Conservation (phyloP, 2,329 filamentous ascomycete species). For the Aspergillus novoparasiticus region DNA sequence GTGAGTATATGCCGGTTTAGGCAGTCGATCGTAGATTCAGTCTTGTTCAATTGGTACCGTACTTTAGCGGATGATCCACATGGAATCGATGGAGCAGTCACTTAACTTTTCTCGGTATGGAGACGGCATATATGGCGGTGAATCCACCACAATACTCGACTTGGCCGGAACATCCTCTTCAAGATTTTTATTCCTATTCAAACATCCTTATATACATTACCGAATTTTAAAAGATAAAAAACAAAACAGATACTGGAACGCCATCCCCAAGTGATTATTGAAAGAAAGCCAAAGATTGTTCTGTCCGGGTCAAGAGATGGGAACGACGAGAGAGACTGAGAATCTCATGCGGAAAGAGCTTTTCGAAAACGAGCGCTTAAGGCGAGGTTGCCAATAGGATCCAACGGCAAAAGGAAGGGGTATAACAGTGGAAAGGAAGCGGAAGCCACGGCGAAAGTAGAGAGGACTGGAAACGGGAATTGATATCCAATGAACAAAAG, state of each 20-base stretch:
- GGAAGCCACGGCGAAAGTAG: slow-evolving; percentile 12
- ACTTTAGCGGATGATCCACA: background rate
- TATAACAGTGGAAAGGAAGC: slow-evolving; percentile 18
- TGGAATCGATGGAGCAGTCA: background rate
- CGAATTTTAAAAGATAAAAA: slow-evolving; percentile 1
- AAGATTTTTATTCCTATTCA: slow-evolving; percentile 9
- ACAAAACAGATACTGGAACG: slow-evolving; percentile 4
- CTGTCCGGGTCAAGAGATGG: slow-evolving; percentile 4
- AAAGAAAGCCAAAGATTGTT: slow-evolving; percentile 5
- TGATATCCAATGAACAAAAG: slow-evolving; percentile 9
- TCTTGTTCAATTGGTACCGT: background rate
- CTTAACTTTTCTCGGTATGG: background rate
- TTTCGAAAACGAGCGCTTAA: slow-evolving; percentile 5
- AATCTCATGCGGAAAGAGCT: slow-evolving; percentile 6
- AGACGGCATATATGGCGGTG: background rate
- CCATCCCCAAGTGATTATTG: background rate
- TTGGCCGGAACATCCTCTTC: background rate
- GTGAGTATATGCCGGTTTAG: background rate
- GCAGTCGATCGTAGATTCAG: background rate
- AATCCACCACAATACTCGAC: background rate
- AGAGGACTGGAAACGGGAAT: slow-evolving; percentile 9
- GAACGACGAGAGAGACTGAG: slow-evolving; percentile 3
- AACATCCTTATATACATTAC: slow-evolving; percentile 12
- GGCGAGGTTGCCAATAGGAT: background rate
- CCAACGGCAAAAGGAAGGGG: slow-evolving; percentile 13